A percentile compares a stretch with the other conserved stretches of the same genome.
Conservation (phyloP, 2,329 filamentous ascomycete species). For the Colletotrichum sp. region DNA sequence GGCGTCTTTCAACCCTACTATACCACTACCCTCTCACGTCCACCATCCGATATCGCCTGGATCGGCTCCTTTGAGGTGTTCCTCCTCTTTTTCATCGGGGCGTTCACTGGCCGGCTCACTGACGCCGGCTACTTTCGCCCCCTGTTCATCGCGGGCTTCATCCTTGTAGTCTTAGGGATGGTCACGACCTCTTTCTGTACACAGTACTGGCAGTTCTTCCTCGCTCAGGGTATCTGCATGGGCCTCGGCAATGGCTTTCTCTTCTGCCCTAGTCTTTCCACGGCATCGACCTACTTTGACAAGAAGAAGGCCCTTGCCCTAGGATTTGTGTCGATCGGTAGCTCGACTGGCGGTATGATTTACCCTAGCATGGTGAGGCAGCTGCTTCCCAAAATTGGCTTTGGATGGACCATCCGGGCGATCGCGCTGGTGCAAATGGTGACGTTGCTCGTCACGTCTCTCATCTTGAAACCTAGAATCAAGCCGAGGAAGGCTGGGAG, state of each 20-base stretch:
- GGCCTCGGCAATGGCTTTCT: constrained; percentile 66
- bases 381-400: constrained; percentile 61
- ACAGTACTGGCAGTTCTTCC: constrained; percentile 60
- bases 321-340: constrained; percentile 65
- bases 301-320: constrained; percentile 63
- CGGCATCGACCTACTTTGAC: constrained; percentile 70
- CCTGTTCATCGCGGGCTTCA: constrained; percentile 43
- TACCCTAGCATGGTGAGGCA: constrained; percentile 63
- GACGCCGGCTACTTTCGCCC: constrained; percentile 59
- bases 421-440: constrained; percentile 63
- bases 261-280: constrained; percentile 68
- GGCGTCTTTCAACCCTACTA: constrained; percentile 63
- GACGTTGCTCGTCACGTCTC: constrained; percentile 41
- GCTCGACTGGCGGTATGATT: constrained; percentile 59
- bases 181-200: constrained; percentile 49
- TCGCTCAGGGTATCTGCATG: constrained; percentile 59
- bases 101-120: constrained; percentile 56
- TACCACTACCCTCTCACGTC: constrained; percentile 37
- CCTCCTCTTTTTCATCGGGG: constrained; percentile 59
- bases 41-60: constrained; percentile 55
- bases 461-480: constrained; percentile 45
- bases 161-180: constrained; percentile 49
- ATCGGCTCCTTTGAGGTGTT: constrained; percentile 61
- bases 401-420: constrained; percentile 62
- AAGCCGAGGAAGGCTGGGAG: constrained; percentile 44